A percentile compares a stretch with the other conserved stretches of the same genome.
Conservation (phyloP, 2,329 filamentous ascomycete genomes). For the Chalaropsis ovoidea region DNA sequence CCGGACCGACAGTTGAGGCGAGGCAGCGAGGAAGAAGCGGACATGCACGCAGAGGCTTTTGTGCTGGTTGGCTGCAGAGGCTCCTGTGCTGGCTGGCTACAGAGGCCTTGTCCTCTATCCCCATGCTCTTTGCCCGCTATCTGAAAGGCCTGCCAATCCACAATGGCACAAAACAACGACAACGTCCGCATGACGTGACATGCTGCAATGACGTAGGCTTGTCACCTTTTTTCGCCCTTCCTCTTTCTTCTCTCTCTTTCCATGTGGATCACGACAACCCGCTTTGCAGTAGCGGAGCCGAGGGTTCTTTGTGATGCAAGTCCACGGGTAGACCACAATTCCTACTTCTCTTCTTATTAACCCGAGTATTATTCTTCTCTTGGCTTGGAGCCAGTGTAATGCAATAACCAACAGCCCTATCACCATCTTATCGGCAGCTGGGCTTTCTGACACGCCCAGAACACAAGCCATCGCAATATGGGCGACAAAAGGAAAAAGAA, state of each 20-base stretch:
- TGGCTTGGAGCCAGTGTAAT: neutral
- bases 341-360: neutral
- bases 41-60: too few species aligned
- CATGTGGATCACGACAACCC: neutral
- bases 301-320: neutral
- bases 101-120: too few species aligned
- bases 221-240: neutral
- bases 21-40: neutral
- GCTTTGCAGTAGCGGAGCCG: neutral
- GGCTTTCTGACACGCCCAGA: neutral
- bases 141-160: constrained; percentile 6
- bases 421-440: neutral
- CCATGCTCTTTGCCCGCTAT: too few species aligned
- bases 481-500: neutral
- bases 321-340: constrained; percentile 3
- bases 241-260: neutral
- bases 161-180: too few species aligned
- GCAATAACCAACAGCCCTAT: neutral
- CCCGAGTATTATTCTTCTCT: neutral
- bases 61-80: neutral
- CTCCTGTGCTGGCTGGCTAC: neutral
- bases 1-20: constrained; percentile 2
- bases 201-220: constrained; percentile 7
- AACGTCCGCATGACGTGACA: constrained; percentile 13
- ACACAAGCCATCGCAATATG: neutral